Evolutionary conservation across 1,139 yeast species (phyloP).

Genomic region (Debaryomyces udenii): DNA sequence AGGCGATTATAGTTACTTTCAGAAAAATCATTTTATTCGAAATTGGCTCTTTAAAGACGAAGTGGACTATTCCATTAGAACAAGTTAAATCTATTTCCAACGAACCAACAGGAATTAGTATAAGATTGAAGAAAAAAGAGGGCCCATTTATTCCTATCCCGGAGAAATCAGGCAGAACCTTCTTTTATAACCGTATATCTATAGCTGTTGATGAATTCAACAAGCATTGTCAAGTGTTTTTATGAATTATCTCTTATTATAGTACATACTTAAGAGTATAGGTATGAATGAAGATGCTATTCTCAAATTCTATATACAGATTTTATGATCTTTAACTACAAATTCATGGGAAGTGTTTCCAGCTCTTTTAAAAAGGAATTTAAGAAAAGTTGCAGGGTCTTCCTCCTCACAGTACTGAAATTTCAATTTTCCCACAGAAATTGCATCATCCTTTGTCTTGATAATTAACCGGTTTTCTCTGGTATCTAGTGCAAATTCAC

Average conservation of each 20-base stretch:
- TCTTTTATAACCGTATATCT: slow-evolving; percentile 72
- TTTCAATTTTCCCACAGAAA: slow-evolving; percentile 43
- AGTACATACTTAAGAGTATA: slow-evolving; percentile 4
- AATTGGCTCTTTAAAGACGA: slow-evolving; percentile 59
- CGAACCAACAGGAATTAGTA: slow-evolving; percentile 78
- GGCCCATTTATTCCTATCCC: slow-evolving; percentile 83
- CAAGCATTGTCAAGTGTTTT: slow-evolving; percentile 53
- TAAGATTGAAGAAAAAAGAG: slow-evolving; percentile 60
- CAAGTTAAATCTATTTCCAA: slow-evolving; percentile 69
- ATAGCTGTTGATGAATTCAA: slow-evolving; percentile 83
- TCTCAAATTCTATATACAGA: neutral
- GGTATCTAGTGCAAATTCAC: slow-evolving; percentile 34
- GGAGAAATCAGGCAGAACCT: slow-evolving; percentile 63
- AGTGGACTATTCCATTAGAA: slow-evolving; percentile 68
- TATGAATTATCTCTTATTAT: slow-evolving; percentile 26
- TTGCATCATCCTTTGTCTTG: slow-evolving; percentile 45
- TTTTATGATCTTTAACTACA: slow-evolving; percentile 2
- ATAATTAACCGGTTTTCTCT: slow-evolving; percentile 32
- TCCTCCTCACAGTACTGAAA: slow-evolving; percentile 59
- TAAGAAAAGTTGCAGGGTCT: slow-evolving; percentile 42
- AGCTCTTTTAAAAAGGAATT: slow-evolving; percentile 46
- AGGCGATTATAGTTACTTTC: slow-evolving; percentile 76
- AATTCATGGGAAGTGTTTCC: slow-evolving; percentile 27
- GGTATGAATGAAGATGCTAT: neutral
- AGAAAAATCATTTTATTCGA: slow-evolving; percentile 70